phyloP scores from a whole-genome alignment of 192 early-diverging fungal genomes.

The Pilobolus umbonatus region DNA sequence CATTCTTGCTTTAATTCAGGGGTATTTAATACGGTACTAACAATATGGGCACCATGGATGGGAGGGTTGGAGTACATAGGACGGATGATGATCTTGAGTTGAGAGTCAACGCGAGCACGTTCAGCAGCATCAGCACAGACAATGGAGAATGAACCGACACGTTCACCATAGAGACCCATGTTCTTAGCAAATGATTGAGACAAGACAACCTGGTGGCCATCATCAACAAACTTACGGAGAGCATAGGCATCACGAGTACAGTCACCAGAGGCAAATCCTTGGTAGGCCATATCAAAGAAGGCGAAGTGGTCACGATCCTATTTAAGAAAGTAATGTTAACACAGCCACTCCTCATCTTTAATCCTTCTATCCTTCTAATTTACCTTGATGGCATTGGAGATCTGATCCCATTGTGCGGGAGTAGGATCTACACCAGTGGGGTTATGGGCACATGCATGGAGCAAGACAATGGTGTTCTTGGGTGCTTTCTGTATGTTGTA shows the following conservation, averaged over 20 bases:
- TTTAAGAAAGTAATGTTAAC: neutral
- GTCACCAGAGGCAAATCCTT: slow-evolving; percentile 97
- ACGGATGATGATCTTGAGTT: slow-evolving; percentile 94
- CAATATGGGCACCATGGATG: slow-evolving; percentile 91
- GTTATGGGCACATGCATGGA: slow-evolving; percentile 99
- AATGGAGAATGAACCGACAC: slow-evolving; percentile 87
- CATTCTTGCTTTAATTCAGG: slow-evolving; percentile 78
- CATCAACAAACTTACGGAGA: slow-evolving; percentile 85
- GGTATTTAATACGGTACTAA: slow-evolving; percentile 76
- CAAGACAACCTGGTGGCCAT: slow-evolving; percentile 71
- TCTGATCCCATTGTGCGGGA: slow-evolving; percentile 83
- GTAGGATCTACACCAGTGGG: slow-evolving; percentile 99
- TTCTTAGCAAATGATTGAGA: slow-evolving; percentile 99
- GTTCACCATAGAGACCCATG: slow-evolving; percentile 98
- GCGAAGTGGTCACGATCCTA: slow-evolving; percentile 73
- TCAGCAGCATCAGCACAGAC: slow-evolving; percentile 71
- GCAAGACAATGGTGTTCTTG: slow-evolving; percentile 79
- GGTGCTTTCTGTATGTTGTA: slow-evolving; percentile 61
- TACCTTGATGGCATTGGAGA: slow-evolving; percentile 70
- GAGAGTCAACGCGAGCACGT: slow-evolving; percentile 77
- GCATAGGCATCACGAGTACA: slow-evolving; percentile 87
- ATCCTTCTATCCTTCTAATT: neutral
- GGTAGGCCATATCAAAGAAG: slow-evolving; percentile 99
- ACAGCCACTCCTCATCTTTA: neutral
- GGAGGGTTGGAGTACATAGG: slow-evolving; percentile 99